Base-by-base conservation (phyloP, 805 yeast species). In the Zygosaccharomyces bailii region DNA sequence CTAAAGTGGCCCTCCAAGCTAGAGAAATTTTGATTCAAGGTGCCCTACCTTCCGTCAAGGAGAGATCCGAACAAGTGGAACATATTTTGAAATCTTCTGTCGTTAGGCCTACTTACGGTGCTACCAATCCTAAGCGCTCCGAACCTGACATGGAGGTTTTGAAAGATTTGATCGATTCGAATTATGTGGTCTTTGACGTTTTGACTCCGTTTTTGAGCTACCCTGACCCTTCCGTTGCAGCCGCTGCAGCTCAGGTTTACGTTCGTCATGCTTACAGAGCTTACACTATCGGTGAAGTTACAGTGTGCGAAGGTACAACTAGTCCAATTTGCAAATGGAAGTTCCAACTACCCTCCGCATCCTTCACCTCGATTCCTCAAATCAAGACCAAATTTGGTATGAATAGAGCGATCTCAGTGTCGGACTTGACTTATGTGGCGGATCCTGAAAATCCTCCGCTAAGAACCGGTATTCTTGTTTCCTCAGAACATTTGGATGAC, bases 181-280 rank as follows among this genome's bases (percentile, higher is more conserved):
- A 86, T 65, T 95, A 87, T 70, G 87, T 91, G 48, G 97, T 93
- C 14, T 93, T 91, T 65, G 99, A 93, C 64, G 98, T 95, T 30
- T 77, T 93, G 65, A 78, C 95, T 35, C 97, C 88, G 69, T 93
- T 93, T 70, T 79, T 93, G 69, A 79, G 77, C 44, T 85, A 87
- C 56, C 60, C 76, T 9, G 97, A 95, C 60, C 86, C 84, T 38
- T 86, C 87, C 75, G 91, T 93, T 49, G 85, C 91, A 3, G 79
- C 91, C 53, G 98, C 99, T 29, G 98, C 99, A 29, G 88, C 96
- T 36, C 97, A 93, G 69, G 96, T 93, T 47, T 93, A 93, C 67
- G 83, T 90, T 48, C 84, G 98, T 67, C 84, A 99, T 67, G 95
- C 98, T 35, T 93, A 90, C 74, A 82, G 98, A 61, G 98, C 98